Conservation (phyloP, 1,284 basidiomycete genomes). For the Phenoliferia sp. region DNA sequence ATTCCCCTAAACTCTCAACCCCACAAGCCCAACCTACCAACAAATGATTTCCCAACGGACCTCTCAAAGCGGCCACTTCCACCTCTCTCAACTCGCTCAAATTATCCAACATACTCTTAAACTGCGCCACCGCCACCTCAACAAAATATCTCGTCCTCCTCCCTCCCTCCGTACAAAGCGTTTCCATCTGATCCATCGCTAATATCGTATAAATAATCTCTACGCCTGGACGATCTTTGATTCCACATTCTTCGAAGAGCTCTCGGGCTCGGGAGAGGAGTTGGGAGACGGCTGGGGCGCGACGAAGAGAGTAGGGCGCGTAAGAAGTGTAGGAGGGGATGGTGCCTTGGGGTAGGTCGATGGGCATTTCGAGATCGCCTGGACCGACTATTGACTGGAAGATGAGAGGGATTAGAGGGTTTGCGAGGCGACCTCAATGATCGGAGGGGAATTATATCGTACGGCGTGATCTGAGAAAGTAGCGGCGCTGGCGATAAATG, state of each 20-base stretch:
- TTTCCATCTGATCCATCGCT: constrained; percentile 9
- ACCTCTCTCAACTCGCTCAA: not conserved
- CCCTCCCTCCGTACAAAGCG: constrained; percentile 2
- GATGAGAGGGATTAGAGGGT: not conserved
- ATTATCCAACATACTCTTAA: constrained; percentile 7
- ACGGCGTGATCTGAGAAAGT: constrained; percentile 19
- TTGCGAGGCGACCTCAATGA: not conserved
- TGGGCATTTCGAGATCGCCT: constrained; percentile 1
- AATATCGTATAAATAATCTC: constrained; percentile 13
- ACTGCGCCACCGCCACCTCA: not conserved
- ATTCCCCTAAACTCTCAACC: not conserved
- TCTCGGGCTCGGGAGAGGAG: constrained; percentile 6
- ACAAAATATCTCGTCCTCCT: constrained; percentile 3
- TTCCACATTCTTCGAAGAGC: constrained; percentile 12
- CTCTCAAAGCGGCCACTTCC: constrained; percentile 1
- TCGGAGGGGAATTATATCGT: not conserved
- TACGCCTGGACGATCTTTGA: constrained; percentile 10
- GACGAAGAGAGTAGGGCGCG: not conserved
- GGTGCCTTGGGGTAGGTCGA: not conserved
- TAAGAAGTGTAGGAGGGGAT: not conserved
- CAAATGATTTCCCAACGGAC: constrained; percentile 7
- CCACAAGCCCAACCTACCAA: constrained; percentile 2
- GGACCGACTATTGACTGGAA: constrained; percentile 8
- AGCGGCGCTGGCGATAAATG: constrained; percentile 15
- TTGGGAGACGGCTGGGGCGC: constrained; percentile 6